These are phyloP conservation scores for Aphanomyces invadans DNA, from an alignment of 352 stramenopile species.

Conservation along the genomic window DNA sequence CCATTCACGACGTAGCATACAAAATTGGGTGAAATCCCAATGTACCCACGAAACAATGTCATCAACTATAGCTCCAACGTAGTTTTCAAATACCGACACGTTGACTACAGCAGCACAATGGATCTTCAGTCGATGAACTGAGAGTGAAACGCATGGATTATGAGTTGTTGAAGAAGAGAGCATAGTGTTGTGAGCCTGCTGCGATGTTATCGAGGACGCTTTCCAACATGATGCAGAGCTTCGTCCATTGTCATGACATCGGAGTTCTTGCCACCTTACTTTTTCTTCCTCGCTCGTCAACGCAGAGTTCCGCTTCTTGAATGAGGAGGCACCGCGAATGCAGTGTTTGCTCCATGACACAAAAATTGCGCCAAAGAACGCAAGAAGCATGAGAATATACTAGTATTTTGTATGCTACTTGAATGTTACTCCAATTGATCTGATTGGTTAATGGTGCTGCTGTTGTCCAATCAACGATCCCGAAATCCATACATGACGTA, in stretches of 20 bases:
- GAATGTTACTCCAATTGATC: neutral
- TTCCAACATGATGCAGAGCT: neutral
- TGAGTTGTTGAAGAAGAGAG: neutral
- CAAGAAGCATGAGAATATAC: too few relatives aligned
- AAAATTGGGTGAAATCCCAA: constrained; percentile 6
- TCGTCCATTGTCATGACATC: neutral
- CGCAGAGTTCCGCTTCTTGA: neutral
- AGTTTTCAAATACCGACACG: neutral
- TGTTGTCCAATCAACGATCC: neutral
- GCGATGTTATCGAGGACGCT: neutral
- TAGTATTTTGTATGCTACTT: neutral
- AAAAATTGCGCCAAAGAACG: too few relatives aligned
- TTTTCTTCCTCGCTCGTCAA: neutral
- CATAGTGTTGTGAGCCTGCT: neutral
- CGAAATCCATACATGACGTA: too few relatives aligned
- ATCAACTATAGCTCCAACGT: neutral
- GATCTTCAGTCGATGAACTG: constrained; percentile 12
- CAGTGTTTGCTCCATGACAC: too few relatives aligned
- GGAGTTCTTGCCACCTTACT: neutral
- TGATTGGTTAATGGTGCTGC: neutral
- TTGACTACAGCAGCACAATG: constrained; percentile 4
- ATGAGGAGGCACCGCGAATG: too few relatives aligned
- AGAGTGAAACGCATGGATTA: neutral
- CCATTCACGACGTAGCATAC: constrained; percentile 2
- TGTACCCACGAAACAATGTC: constrained; percentile 4